A percentile compares a stretch with the other conserved stretches of the same genome.
These are phyloP conservation scores for Cudoniella acicularis DNA, from an alignment of 495 filamentous ascomycete species.

Conservation along the genomic window DNA sequence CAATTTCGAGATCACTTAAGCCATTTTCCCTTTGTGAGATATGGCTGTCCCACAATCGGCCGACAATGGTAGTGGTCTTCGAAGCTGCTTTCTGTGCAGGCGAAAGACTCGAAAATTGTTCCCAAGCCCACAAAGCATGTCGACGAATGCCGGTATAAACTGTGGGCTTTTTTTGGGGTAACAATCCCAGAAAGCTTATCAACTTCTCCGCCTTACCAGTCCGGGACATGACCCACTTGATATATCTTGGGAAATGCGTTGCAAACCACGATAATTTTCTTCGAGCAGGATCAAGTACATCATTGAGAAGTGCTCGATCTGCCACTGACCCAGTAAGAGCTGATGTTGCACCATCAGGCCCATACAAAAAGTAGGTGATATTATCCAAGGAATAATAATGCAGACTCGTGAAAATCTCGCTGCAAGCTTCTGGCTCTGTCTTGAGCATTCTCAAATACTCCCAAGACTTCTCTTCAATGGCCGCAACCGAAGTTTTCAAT, in stretches of 20 bases:
- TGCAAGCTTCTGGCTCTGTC: slow-evolving; percentile 18
- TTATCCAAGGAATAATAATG: slow-evolving; percentile 41
- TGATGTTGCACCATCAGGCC: slow-evolving; percentile 23
- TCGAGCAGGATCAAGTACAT: slow-evolving; percentile 31
- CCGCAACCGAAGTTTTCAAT: slow-evolving; percentile 18
- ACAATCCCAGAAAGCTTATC: slow-evolving; percentile 14
- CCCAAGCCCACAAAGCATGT: slow-evolving; percentile 27
- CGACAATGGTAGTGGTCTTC: slow-evolving; percentile 10
- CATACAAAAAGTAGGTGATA: slow-evolving; percentile 37
- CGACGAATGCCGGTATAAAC: slow-evolving; percentile 34
- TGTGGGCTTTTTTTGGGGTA: slow-evolving; percentile 33
- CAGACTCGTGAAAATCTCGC: slow-evolving; percentile 34
- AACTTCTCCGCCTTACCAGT: slow-evolving; percentile 26
- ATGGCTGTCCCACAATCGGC: slow-evolving; percentile 19
- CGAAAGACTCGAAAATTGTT: slow-evolving; percentile 4
- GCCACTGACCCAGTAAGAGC: slow-evolving; percentile 17
- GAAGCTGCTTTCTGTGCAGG: slow-evolving; percentile 3
- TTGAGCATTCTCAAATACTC: slow-evolving; percentile 30
- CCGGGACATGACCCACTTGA: slow-evolving; percentile 32
- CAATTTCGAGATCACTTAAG: slow-evolving; percentile 39
- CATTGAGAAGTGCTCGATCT: slow-evolving; percentile 31
- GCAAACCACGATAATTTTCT: slow-evolving; percentile 35
- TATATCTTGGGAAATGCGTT: slow-evolving; percentile 31
- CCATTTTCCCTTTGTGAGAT: slow-evolving; percentile 7
- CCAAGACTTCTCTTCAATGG: slow-evolving; percentile 30